These are phyloP conservation scores for Beauveria pseudobassiana DNA, from an alignment of 2,329 filamentous ascomycete genomes.

Conservation along the genomic window DNA sequence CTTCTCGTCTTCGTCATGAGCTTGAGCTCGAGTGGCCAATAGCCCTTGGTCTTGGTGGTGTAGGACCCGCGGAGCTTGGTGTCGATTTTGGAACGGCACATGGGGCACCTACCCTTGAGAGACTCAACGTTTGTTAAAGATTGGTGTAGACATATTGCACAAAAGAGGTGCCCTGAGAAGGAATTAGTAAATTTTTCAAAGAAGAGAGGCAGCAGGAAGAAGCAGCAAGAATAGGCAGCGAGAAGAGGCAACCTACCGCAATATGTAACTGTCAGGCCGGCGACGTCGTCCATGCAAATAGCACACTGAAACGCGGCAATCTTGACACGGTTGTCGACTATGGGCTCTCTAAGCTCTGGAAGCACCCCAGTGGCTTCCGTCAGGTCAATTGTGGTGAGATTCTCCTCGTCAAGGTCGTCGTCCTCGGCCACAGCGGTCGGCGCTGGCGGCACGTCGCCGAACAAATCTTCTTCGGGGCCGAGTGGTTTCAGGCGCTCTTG, in stretches of 20 bases:
- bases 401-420: conserved; percentile 12
- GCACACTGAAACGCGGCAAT: conserved; percentile 55
- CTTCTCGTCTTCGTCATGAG: conserved; percentile 49
- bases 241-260: conserved; percentile 45
- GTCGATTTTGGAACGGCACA: conserved; percentile 55
- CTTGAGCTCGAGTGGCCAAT: conserved; percentile 55
- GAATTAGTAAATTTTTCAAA: background rate
- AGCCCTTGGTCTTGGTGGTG: conserved; percentile 41
- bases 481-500: background rate
- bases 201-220: background rate
- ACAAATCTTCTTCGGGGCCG: conserved; percentile 20
- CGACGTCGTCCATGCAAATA: conserved; percentile 59
- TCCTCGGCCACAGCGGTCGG: conserved; percentile 12
- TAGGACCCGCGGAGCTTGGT: conserved; percentile 34
- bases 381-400: conserved; percentile 25
- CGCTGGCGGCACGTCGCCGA: conserved; percentile 18
- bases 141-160: conserved; percentile 53
- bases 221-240: too few species aligned
- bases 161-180: conserved; percentile 55
- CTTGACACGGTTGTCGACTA: conserved; percentile 43
- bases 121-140: conserved; percentile 46
- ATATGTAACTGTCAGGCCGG: conserved; percentile 53
- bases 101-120: conserved; percentile 52
- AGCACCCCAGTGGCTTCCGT: conserved; percentile 36
- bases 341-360: conserved; percentile 34